Percentiles rank a stretch among this genome's conserved stretches.
Evolutionary conservation across 441 rosid genomes (phyloP).

Genomic region (Jatropha podagrica): DNA sequence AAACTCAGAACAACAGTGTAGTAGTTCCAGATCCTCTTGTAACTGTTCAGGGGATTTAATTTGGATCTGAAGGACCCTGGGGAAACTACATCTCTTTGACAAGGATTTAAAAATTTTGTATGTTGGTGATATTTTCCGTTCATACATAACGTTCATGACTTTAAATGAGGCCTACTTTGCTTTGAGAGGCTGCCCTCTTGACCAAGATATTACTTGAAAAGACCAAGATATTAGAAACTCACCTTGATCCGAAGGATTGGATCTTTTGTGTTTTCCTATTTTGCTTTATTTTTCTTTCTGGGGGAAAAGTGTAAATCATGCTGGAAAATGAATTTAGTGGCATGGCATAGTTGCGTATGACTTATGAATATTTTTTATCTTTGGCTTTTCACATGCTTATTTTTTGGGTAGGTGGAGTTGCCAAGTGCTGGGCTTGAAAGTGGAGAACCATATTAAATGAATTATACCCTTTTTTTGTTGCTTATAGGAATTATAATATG

Average conservation of each 20-base stretch:
- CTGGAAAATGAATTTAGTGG: constrained; percentile 1
- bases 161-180: neutral
- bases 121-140: neutral
- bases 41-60: neutral
- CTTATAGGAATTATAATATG: neutral
- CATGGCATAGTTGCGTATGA: neutral
- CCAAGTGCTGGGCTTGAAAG: constrained; percentile 14
- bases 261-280: neutral
- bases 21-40: neutral
- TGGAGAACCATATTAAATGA: neutral
- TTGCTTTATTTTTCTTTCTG: neutral
- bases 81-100: neutral
- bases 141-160: neutral
- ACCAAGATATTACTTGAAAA: neutral
- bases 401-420: neutral
- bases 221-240: neutral
- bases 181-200: neutral
- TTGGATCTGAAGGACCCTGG: neutral
- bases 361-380: neutral
- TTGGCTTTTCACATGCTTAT: neutral
- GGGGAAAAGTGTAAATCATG: neutral
- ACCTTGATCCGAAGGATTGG: neutral
- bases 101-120: neutral
- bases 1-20: neutral
- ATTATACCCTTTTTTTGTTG: neutral